Evolutionary conservation across 257 asterid genomes (phyloP).

Genomic region (Ocimum tenuiflorum): DNA sequence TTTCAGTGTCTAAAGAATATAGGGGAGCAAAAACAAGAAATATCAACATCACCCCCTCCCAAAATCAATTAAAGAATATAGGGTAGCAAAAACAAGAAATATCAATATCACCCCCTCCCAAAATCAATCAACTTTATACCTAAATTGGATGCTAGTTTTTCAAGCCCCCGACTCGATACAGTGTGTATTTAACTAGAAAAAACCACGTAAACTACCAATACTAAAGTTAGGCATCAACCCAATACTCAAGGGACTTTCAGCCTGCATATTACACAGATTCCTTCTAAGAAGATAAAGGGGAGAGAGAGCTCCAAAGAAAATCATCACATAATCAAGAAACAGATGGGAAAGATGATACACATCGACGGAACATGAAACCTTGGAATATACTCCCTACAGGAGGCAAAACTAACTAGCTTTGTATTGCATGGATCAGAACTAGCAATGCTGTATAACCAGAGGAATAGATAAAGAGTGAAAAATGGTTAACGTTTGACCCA

Average conservation of each 20-base stretch:
- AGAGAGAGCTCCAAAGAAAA: not conserved
- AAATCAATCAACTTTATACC: too few species aligned
- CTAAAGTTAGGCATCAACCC: not conserved
- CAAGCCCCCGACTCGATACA: too few species aligned
- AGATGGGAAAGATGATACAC: not conserved
- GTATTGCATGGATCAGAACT: constrained; percentile 13
- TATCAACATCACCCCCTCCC: too few species aligned
- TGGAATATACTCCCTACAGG: not conserved
- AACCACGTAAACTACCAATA: too few species aligned
- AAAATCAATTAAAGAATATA: too few species aligned
- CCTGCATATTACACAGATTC: too few species aligned
- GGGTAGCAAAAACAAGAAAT: too few species aligned
- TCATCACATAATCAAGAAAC: not conserved
- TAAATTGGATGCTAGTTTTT: not conserved
- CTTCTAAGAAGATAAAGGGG: too few species aligned
- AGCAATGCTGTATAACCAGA: constrained; percentile 6
- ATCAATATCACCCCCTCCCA: too few species aligned
- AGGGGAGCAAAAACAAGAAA: too few species aligned
- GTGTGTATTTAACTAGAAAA: not conserved
- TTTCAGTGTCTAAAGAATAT: too few species aligned
- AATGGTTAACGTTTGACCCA: constrained; percentile 90
- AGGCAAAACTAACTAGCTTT: constrained; percentile 15
- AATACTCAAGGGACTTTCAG: not conserved
- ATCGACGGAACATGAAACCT: not conserved
- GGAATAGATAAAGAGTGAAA: constrained; percentile 7